A percentile compares a stretch with the other conserved stretches of the same genome.
These are phyloP conservation scores for Brasenia schreberi DNA, from an alignment of 164 flowering plant genomes.

Conservation along the genomic window DNA sequence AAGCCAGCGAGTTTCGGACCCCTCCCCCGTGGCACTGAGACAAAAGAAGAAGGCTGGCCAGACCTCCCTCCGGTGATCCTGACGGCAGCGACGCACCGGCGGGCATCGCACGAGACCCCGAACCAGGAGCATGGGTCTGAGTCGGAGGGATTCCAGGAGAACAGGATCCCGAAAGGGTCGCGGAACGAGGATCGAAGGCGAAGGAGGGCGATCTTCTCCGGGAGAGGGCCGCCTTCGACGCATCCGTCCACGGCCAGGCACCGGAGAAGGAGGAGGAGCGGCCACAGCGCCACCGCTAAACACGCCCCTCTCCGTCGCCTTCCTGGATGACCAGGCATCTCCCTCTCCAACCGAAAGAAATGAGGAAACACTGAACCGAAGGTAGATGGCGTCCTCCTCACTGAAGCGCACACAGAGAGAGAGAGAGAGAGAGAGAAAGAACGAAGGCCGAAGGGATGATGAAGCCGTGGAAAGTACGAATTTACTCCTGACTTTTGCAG, in stretches of 20 bases:
- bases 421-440: not conserved
- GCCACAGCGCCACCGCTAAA: constrained; percentile 1
- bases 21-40: constrained; percentile 21
- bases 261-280: constrained; percentile 6
- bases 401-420: not conserved
- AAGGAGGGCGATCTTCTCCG: constrained; percentile 21
- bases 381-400: not conserved
- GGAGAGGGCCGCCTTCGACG: constrained; percentile 8
- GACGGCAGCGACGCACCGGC: constrained; percentile 30
- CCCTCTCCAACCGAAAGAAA: not conserved
- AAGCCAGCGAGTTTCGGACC: constrained; percentile 29
- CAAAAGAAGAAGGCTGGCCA: constrained; percentile 18
- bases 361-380: constrained; percentile 5
- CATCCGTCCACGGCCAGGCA: not conserved
- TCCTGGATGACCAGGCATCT: not conserved
- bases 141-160: constrained; percentile 27
- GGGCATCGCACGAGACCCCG: constrained; percentile 49
- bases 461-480: not conserved
- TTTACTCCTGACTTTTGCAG: too few species aligned
- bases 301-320: constrained; percentile 12
- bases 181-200: constrained; percentile 37
- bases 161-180: constrained; percentile 43
- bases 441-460: not conserved
- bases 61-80: constrained; percentile 21
- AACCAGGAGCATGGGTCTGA: constrained; percentile 46